Conservation (phyloP, 2,329 filamentous ascomycete genomes). For the Seiridium cupressi region DNA sequence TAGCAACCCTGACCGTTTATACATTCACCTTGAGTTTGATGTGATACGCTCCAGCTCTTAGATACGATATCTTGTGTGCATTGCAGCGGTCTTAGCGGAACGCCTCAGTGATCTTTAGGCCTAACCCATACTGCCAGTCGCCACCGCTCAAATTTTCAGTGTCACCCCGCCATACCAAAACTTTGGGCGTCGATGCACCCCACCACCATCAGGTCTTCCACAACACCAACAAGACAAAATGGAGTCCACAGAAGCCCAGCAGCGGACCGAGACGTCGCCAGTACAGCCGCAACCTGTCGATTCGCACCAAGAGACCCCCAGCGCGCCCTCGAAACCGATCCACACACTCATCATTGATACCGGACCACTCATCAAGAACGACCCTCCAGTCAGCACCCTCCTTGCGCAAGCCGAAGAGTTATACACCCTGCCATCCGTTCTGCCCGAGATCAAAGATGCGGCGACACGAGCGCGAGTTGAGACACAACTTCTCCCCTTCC, state of each 20-base stretch:
- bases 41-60: no score
- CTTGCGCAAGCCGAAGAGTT: conserved; percentile 73
- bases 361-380: conserved; percentile 74
- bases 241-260: not conserved
- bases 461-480: conserved; percentile 79
- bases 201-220: not conserved
- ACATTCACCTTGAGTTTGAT: no score
- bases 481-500: conserved; percentile 80
- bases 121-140: not conserved
- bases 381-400: conserved; percentile 80
- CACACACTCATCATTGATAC: conserved; percentile 7
- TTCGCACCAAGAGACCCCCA: not conserved
- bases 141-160: conserved; percentile 3
- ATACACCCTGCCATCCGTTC: conserved; percentile 80
- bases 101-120: no score
- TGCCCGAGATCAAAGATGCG: conserved; percentile 85
- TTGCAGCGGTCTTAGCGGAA: no score
- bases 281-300: not conserved
- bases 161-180: conserved; percentile 2
- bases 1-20: no score
- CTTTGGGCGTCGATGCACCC: not conserved
- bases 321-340: conserved; percentile 5
- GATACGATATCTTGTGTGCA: no score
- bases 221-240: not conserved
- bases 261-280: not conserved